These are phyloP conservation scores for Inga oerstediana DNA, from an alignment of 306 rosid species.

Conservation along the genomic window DNA sequence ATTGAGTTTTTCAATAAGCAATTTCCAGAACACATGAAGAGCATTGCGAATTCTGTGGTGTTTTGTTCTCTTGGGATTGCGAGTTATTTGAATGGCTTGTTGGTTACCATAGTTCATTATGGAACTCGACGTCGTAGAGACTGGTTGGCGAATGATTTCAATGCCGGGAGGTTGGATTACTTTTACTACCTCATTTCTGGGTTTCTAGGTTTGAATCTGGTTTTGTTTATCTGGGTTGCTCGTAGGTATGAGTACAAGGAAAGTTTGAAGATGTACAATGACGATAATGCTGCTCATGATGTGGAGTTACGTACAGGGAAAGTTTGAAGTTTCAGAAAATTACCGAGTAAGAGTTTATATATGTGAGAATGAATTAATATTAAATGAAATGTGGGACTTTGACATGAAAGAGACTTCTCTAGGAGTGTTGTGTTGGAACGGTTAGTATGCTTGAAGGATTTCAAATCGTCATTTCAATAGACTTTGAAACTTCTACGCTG, in stretches of 20 bases:
- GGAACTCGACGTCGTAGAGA: constrained; percentile 39
- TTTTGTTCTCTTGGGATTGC: constrained; percentile 59
- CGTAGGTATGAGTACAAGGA: constrained; percentile 60
- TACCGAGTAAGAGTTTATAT: no score
- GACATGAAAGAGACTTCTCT: no score
- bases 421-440: no score
- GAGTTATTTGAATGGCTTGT: constrained; percentile 52
- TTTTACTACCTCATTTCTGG: constrained; percentile 52
- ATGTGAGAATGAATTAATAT: no score
- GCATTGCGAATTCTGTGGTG: constrained; percentile 65
- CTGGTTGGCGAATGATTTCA: constrained; percentile 73
- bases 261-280: constrained; percentile 13
- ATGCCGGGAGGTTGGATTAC: constrained; percentile 68
- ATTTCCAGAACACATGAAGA: constrained; percentile 71
- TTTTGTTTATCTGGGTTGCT: constrained; percentile 55
- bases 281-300: constrained; percentile 2
- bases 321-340: not conserved
- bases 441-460: no score
- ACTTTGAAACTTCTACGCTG: no score
- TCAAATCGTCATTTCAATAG: no score
- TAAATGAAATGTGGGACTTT: no score
- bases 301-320: constrained; percentile 34
- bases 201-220: constrained; percentile 48
- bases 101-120: constrained; percentile 50
- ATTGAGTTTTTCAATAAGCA: constrained; percentile 61